Conservation (phyloP, 2,329 filamentous ascomycete species). For the Stenocarpella maydis region DNA sequence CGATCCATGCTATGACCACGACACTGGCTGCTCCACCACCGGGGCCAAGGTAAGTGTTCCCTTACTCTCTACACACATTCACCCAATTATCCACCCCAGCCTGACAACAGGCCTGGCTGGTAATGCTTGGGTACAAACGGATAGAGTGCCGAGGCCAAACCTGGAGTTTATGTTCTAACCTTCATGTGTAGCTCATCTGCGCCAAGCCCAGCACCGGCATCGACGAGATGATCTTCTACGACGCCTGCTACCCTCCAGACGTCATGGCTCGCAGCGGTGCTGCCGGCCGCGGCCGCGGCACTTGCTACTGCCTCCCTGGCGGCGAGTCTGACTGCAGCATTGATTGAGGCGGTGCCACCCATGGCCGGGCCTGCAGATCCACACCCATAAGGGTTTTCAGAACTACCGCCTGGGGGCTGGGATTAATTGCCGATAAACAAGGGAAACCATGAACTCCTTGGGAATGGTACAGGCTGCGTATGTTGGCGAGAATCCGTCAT, state of each 20-base stretch:
- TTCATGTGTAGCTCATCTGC: background rate
- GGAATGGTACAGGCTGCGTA: background rate
- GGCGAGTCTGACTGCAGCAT: background rate
- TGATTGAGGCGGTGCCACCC: too few species aligned
- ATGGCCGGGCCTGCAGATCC: background rate
- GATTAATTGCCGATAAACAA: background rate
- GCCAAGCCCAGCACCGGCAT: background rate
- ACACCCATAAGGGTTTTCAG: background rate
- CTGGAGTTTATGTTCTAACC: background rate
- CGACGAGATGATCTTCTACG: slow-evolving; percentile 14
- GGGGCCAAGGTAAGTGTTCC: background rate
- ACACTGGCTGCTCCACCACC: background rate
- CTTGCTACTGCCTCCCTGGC: background rate
- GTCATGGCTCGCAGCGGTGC: background rate
- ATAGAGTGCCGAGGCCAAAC: background rate
- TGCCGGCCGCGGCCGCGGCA: background rate
- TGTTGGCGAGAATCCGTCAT: background rate
- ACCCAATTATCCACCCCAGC: background rate
- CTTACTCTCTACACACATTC: too few species aligned
- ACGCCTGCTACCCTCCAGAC: background rate
- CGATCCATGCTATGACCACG: slow-evolving; percentile 4
- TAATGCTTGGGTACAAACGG: background rate
- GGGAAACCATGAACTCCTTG: background rate
- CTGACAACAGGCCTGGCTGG: too few species aligned
- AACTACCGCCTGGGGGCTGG: too few species aligned